Base-by-base conservation (phyloP, 352 stramenopile species). In the Phytophthora fragariae region DNA sequence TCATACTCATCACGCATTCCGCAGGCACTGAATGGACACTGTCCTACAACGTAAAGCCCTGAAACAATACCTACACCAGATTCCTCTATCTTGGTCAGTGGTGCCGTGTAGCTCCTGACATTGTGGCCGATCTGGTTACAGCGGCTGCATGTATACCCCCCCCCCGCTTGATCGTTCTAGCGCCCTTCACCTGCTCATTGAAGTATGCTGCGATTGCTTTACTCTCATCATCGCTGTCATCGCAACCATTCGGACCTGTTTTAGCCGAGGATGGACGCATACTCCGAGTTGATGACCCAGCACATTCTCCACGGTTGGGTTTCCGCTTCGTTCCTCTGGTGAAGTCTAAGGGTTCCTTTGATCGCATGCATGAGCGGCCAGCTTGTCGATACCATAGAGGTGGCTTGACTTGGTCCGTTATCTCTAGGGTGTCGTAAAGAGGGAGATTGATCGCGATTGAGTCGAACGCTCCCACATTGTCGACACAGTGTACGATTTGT, bases 171-270 rank as follows among this genome's bases (percentile, higher is more conserved):
- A 49, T 49, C 41, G 41, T 49, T 49, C 41, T 49, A 49, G 41
- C 41, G 41, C 41, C 14, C 14, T 49, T 49, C 41, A 49, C 41
- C 41, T 49, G 14, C 14, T 49, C 41, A 49, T 49, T 49, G 41
- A 49, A 21, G 41, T 49, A 49, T 49, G 41, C 41, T 49, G 41
- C 41, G 15, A 49, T 49, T 49, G 41, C 41, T 49, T 49, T 49
- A 49, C 14, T 49, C 41, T 49, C 41, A 49, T 49, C 41, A 49
- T 21, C 41, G 41, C 41, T 49, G 41, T 49, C 41, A 49, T 49
- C 41, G 14, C 41, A 49, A 49, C 41, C 41, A 49, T 49, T 19
- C n/a, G 41, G 15, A 21, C 41, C 41, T 49, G 41, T 49, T 49
- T 49, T 17, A 49, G 41, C 14, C 15, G 41, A 17, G n/a, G 41